Evolutionary conservation across 2,329 filamentous ascomycete genomes (phyloP).

Genomic region (Magnaporthales sp.): DNA sequence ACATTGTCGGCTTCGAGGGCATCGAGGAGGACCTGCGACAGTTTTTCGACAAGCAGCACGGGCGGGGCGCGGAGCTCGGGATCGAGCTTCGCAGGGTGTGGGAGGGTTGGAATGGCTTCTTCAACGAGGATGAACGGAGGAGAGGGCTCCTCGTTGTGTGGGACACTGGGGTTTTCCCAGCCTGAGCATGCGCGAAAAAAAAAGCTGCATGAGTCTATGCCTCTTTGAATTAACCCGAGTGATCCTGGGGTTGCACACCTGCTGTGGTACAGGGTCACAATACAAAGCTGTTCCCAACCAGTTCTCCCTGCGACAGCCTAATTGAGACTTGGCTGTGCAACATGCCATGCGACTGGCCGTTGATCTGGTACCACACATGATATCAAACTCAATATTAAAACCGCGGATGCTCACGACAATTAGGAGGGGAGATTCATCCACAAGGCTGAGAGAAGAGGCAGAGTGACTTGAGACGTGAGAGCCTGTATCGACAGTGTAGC

Average conservation of each 20-base stretch:
- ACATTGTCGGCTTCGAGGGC: slow-evolving; percentile 53
- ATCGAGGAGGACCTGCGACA: slow-evolving; percentile 37
- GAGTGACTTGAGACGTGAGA: background rate
- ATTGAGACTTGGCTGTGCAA: background rate
- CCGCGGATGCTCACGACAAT: background rate
- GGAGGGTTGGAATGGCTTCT: slow-evolving; percentile 51
- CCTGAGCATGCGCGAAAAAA: background rate
- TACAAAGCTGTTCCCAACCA: background rate
- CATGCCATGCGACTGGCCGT: background rate
- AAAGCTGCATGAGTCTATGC: background rate
- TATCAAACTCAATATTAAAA: background rate
- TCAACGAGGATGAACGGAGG: slow-evolving; percentile 53
- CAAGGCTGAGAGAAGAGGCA: background rate
- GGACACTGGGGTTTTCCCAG: slow-evolving; percentile 23
- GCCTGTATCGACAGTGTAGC: background rate
- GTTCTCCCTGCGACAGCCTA: background rate
- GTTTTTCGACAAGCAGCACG: slow-evolving; percentile 29
- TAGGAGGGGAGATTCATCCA: background rate
- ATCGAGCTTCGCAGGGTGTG: slow-evolving; percentile 40
- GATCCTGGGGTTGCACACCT: background rate
- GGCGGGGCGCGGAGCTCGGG: slow-evolving; percentile 29
- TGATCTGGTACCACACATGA: background rate
- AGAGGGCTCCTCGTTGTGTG: slow-evolving; percentile 50
- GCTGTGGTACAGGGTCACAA: background rate
- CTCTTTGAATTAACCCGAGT: background rate